These are phyloP conservation scores for Termitomyces sp. DNA, from an alignment of 768 basidiomycete genomes.

Conservation along the genomic window DNA sequence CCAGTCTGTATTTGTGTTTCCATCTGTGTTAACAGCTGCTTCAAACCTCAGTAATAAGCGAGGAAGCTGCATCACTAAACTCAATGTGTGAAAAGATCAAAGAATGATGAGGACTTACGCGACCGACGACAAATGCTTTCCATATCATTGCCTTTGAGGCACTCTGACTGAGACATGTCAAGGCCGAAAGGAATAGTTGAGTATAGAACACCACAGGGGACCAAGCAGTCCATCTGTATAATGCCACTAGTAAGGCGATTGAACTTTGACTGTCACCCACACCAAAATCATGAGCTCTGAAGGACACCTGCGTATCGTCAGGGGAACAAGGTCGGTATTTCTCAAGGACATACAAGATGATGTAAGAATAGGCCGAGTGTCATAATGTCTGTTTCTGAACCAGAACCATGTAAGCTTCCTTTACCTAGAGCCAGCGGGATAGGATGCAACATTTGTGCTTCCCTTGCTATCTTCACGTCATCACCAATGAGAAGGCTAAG, in stretches of 20 bases:
- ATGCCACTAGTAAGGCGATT: constrained; percentile 47
- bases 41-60: constrained; percentile 51
- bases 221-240: constrained; percentile 61
- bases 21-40: constrained; percentile 46
- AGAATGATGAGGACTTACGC: constrained; percentile 38
- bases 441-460: constrained; percentile 67
- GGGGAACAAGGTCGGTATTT: constrained; percentile 1
- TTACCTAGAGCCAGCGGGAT: constrained; percentile 55
- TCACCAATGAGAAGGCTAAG: constrained; percentile 60
- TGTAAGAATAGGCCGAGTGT: constrained; percentile 58
- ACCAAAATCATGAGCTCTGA: constrained; percentile 56
- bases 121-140: constrained; percentile 67
- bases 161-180: constrained; percentile 56
- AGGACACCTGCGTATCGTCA: constrained; percentile 39
- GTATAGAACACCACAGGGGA: constrained; percentile 59
- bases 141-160: constrained; percentile 38
- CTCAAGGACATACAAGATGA: constrained; percentile 42
- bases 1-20: constrained; percentile 49
- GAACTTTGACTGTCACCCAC: constrained; percentile 50
- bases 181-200: constrained; percentile 58
- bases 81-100: neutral
- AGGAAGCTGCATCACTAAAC: constrained; percentile 46
- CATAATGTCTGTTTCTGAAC: constrained; percentile 59
- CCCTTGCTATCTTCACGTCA: constrained; percentile 62
- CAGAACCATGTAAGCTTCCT: constrained; percentile 48